phyloP scores from a whole-genome alignment of 2,329 filamentous ascomycete genomes.

The Didymella sp. region DNA sequence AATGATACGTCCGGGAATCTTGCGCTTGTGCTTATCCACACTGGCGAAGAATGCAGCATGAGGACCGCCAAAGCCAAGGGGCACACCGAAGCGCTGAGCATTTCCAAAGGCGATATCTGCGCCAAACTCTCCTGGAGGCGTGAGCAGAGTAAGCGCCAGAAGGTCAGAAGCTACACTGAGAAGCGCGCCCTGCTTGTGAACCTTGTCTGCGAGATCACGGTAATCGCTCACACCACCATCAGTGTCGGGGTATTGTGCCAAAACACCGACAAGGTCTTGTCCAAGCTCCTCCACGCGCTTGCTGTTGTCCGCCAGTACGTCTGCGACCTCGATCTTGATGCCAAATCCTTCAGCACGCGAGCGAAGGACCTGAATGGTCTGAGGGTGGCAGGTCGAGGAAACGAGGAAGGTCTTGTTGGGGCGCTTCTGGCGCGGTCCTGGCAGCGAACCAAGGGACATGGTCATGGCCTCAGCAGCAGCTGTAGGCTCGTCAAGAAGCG shows the following conservation, averaged over 20 bases:
- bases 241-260: conserved; percentile 95
- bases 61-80: conserved; percentile 91
- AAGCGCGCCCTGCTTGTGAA: conserved; percentile 78
- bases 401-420: conserved; percentile 83
- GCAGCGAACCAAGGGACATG: conserved; percentile 79
- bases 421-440: conserved; percentile 74
- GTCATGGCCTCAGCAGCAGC: conserved; percentile 97
- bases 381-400: conserved; percentile 80
- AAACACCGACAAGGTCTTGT: conserved; percentile 82
- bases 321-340: conserved; percentile 75
- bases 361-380: conserved; percentile 82
- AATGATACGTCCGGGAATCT: conserved; percentile 89
- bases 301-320: conserved; percentile 71
- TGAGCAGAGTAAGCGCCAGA: conserved; percentile 83
- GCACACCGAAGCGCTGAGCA: conserved; percentile 89
- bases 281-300: conserved; percentile 75
- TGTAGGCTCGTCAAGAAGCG: conserved; percentile 87
- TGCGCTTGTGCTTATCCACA: conserved; percentile 88
- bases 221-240: conserved; percentile 81
- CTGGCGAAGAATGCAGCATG: conserved; percentile 97
- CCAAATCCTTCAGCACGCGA: conserved; percentile 92
- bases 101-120: conserved; percentile 95
- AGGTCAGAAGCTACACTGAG: conserved; percentile 91
- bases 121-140: conserved; percentile 90
- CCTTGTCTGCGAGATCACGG: conserved; percentile 72